Evolutionary conservation across 1,284 basidiomycete species (phyloP).

Genomic region (Sparassis latifolia): DNA sequence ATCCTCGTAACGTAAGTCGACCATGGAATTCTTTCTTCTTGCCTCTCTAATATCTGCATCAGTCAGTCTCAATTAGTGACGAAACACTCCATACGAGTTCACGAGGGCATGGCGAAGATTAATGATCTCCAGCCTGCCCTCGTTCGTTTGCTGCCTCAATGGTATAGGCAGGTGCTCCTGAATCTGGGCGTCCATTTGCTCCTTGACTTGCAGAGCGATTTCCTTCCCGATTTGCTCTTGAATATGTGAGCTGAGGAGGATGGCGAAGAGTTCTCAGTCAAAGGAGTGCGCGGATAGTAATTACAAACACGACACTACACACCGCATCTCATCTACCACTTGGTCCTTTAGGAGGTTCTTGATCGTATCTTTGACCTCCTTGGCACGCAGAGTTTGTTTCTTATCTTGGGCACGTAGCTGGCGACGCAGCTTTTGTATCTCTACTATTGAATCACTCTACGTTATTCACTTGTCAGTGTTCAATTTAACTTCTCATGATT

Average conservation of each 20-base stretch:
- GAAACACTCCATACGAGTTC: slow-evolving; percentile 41
- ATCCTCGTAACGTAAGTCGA: slow-evolving; percentile 35
- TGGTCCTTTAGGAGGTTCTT: slow-evolving; percentile 28
- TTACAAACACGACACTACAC: not conserved
- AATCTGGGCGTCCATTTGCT: slow-evolving; percentile 42
- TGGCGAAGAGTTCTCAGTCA: not conserved
- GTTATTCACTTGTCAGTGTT: not conserved
- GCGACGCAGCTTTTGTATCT: slow-evolving; percentile 25
- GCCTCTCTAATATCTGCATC: slow-evolving; percentile 32
- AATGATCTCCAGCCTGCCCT: slow-evolving; percentile 35
- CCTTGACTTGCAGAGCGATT: slow-evolving; percentile 34
- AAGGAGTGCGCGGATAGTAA: not conserved
- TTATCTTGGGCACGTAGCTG: slow-evolving; percentile 32
- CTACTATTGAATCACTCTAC: slow-evolving; percentile 25
- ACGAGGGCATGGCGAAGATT: slow-evolving; percentile 36
- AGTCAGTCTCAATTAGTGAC: not conserved
- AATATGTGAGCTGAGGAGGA: slow-evolving; percentile 19
- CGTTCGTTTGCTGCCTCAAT: slow-evolving; percentile 36
- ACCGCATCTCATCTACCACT: slow-evolving; percentile 29
- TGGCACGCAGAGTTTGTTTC: slow-evolving; percentile 27
- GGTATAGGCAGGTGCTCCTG: slow-evolving; percentile 39
- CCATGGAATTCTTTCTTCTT: slow-evolving; percentile 38
- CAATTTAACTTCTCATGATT: not conserved
- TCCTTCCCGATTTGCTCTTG: slow-evolving; percentile 31
- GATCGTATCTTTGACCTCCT: slow-evolving; percentile 30